Evolutionary conservation across 495 filamentous ascomycete genomes (phyloP).

Genomic region (Penicillium bialowiezense): DNA sequence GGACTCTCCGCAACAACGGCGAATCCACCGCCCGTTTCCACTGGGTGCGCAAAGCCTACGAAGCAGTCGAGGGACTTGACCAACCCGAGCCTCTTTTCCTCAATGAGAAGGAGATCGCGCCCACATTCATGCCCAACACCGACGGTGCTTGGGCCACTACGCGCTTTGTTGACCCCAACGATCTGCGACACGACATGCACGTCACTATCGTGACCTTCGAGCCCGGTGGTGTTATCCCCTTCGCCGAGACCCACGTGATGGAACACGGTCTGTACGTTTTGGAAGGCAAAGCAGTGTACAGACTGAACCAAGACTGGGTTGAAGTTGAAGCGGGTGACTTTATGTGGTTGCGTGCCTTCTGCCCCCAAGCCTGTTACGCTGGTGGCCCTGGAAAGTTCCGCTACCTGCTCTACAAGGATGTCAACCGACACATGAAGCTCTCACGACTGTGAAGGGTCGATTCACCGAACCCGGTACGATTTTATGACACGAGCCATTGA

Average conservation of each 20-base stretch:
- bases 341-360: slow-evolving; percentile 33
- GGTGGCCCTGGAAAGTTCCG: slow-evolving; percentile 32
- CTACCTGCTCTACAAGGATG: slow-evolving; percentile 31
- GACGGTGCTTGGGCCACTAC: slow-evolving; percentile 27
- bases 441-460: slow-evolving; percentile 2
- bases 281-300: slow-evolving; percentile 29
- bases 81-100: slow-evolving; percentile 22
- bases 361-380: slow-evolving; percentile 30
- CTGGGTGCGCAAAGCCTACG: slow-evolving; percentile 27
- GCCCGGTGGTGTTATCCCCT: slow-evolving; percentile 25
- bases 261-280: slow-evolving; percentile 27
- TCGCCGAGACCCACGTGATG: slow-evolving; percentile 28
- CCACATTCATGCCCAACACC: slow-evolving; percentile 21
- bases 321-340: slow-evolving; percentile 32
- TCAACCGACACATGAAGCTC: slow-evolving; percentile 32
- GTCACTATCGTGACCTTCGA: slow-evolving; percentile 27
- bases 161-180: slow-evolving; percentile 23
- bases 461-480: too few species aligned
- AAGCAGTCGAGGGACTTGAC: slow-evolving; percentile 20
- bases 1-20: slow-evolving; percentile 21
- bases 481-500: too few species aligned
- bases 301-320: slow-evolving; percentile 31
- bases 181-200: slow-evolving; percentile 31
- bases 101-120: slow-evolving; percentile 24
- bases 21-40: slow-evolving; percentile 24